A percentile compares a stretch with the other conserved stretches of the same genome.
phyloP scores from a whole-genome alignment of 768 basidiomycete genomes.

The Mycena latifolia region DNA sequence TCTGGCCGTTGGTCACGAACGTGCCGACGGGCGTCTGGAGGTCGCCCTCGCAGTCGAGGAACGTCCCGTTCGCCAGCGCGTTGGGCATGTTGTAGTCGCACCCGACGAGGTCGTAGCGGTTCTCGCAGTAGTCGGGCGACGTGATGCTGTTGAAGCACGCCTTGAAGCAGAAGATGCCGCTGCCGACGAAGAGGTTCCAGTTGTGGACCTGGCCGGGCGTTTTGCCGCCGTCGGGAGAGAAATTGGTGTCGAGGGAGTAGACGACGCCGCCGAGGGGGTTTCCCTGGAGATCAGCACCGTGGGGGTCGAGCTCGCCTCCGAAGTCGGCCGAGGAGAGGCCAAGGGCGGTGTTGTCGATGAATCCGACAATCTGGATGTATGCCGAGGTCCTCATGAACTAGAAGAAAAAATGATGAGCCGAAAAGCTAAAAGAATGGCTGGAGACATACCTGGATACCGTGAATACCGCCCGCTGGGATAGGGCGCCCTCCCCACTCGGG shows the following conservation, averaged over 20 bases:
- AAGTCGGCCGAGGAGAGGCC: constrained; percentile 62
- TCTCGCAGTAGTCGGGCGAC: constrained; percentile 57
- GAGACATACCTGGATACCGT: constrained; percentile 17
- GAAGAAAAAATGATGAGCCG: neutral
- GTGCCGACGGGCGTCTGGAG: constrained; percentile 60
- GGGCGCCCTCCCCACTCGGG: constrained; percentile 26
- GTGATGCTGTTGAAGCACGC: constrained; percentile 60
- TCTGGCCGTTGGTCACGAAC: constrained; percentile 51
- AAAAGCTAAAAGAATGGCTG: neutral
- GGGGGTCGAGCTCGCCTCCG: constrained; percentile 81
- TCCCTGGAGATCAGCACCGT: constrained; percentile 61
- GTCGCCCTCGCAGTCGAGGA: constrained; percentile 61
- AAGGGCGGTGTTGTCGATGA: constrained; percentile 46
- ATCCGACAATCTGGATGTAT: constrained; percentile 28
- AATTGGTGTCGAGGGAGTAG: constrained; percentile 23
- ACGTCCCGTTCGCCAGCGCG: constrained; percentile 54
- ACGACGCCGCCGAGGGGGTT: constrained; percentile 31
- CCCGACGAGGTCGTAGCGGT: constrained; percentile 67
- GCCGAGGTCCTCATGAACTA: constrained; percentile 28
- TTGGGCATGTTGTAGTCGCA: constrained; percentile 66
- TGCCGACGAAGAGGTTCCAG: constrained; percentile 58
- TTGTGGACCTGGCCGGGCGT: constrained; percentile 25
- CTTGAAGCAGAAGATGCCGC: constrained; percentile 62
- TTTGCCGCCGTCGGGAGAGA: constrained; percentile 15
- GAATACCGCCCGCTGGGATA: constrained; percentile 19